Evolutionary conservation across 1,284 basidiomycete species (phyloP), one percentile per base, ranked within the genome.

Genomic region (Pseudozyma sp.): DNA sequence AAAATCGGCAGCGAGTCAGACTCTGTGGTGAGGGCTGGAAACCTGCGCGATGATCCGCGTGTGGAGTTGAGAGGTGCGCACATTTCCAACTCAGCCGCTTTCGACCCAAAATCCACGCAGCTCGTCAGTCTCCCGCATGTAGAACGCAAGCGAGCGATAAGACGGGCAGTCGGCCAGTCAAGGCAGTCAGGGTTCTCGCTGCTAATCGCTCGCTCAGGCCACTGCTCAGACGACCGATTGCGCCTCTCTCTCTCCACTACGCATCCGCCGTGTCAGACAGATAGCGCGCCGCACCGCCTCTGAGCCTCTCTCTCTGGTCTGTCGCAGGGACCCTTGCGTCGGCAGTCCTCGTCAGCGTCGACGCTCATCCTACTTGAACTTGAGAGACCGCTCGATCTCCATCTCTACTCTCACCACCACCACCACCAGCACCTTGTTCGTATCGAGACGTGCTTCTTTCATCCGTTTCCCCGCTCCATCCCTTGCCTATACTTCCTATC

Each of bases 21-120:
- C 1, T 3, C 14, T 42, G 39, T 40, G 39, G 9, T 33, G 31
- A 30, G 30, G 13, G 5, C 29, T 30, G 29, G 45, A 29, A 45
- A 45, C 33, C 54, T 60, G 67, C 67, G 49, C 57, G 56, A 64
- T 69, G 67, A 69, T 63, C 53, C 44, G 37, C 54, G 47, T 69
- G 67, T 69, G 67, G 61, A 69, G 67, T 69, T 69, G 61, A 64
- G 17, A 35, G 10, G 52, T 43, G 52, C 52, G 42, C 52, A 13
- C 13, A 35, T 43, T 24, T 48, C 31, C 39, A 59, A 62, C 66
- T 68, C 66, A 63, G 66, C 60, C 37, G 35, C 13, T 24, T 24
- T 24, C 7, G 1, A 30, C 16, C 48, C 49, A 52, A 34, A 46
- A 13, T 45, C 24, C 24, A 13, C 50, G 62, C 62, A 57, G 50